Evolutionary conservation across 352 stramenopile genomes (phyloP), one percentile per base, ranked within the genome.

Genomic region (Pythium rhizo-oryzae): DNA sequence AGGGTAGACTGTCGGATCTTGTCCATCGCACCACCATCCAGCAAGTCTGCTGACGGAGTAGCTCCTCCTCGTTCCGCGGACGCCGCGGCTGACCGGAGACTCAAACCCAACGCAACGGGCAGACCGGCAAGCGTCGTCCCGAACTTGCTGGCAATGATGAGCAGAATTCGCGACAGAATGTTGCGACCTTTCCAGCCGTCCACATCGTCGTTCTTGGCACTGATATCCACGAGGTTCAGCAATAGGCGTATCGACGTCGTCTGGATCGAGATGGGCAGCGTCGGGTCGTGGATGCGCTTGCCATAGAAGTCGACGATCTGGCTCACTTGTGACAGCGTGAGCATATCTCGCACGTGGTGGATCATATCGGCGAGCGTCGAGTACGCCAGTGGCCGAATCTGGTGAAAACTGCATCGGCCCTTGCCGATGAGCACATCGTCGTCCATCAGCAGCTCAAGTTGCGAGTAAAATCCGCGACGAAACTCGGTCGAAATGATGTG

Each of bases 401-500:
- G 85, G 67, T 96, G 92, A 60, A 90, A 93, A 50, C 81, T 93
- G 57, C 77, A 89, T 52, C 83, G 85, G 19, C 81, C 84, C 67
- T 87, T 91, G 21, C 97, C 97, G 19, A 99, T 87, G 25, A 99
- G 77, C 5, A 99, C 86, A 18, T 97, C 85, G 78, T 99, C 97
- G 61, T 99, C 93, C 74, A 99, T 92, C 28, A 99, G 87, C 35
- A 92, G 65, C 75, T 99, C 97, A 15, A 99, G 78, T 55, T 99
- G 96, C 18, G 82, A 53, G 64, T 98, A 98, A 74, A 99, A 99
- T 9, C 96, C 96, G 19, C 91, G 87, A n/a, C 96, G 93, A 72
- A 99, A 99, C 37, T 99, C 94, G 1, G 96, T 99, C 44, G 97
- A 97, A 23, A 99, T 93, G 56, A 99, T 98, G 77, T 99, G 96